Evolutionary conservation across 1,284 basidiomycete genomes (phyloP), one percentile per base, ranked within the genome.

Genomic region (Austropuccinia psidii): DNA sequence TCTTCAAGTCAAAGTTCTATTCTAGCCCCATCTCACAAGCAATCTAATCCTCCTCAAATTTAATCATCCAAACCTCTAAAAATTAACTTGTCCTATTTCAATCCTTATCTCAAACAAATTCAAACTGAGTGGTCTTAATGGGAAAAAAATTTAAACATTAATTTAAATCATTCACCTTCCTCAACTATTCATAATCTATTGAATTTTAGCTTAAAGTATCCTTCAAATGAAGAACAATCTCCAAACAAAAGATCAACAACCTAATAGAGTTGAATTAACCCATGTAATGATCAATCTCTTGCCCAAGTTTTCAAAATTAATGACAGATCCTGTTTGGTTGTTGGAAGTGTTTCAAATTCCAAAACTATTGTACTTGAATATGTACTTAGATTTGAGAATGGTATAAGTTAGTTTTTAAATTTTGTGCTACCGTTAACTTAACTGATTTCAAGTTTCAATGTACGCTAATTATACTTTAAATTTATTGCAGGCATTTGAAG

Each of bases 311-410:
- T 87, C 91, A 78, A 97, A 96, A 81, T 90, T 98, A 80, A 91
- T 96, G 80, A 89, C 91, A 0, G 93, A 97, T 80, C 86, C 89
- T 58, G 86, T 85, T 49, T 86, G 91, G 21, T 91, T 96, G 76
- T 85, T 88, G 1, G 87, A 92, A 74, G 87, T 98, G 0, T 83
- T 98, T 33, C 81, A 87, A 13, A 85, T 98, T 43, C 90, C 91
- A 0, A 87, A 88, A 50, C 81, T 92, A 45, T 90, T 98, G 88
- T 90, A 91, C 77, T 84, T 98, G 49, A 89, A 91, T 64, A 83
- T 96, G 65, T 98, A 97, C 80, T 85, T 94, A 58, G 93, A 98
- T 80, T 90, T 96, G 88, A 85, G 93, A 61, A 89, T 92, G 87
- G 87, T 89, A 69, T 84, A 88, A 43, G 70, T 73, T 37, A 65